Conservation (phyloP, 129 eudicot species). For the Chrysanthemum seticuspe region DNA sequence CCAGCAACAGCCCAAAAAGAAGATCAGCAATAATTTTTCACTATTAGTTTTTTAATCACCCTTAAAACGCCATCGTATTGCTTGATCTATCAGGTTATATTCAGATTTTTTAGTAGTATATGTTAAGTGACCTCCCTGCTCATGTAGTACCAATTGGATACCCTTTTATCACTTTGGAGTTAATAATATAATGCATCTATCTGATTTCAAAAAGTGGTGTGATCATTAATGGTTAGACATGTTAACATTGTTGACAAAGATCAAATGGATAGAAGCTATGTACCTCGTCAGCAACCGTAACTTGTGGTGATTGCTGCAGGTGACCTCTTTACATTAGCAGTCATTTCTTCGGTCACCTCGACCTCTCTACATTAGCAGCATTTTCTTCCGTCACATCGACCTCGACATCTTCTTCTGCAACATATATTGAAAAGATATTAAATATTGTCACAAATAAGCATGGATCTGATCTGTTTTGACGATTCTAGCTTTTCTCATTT, state of each 20-base stretch:
- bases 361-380: neutral
- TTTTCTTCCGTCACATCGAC: too few species aligned
- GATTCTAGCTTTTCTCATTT: neutral
- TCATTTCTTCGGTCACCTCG: neutral
- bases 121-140: neutral
- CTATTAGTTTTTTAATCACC: too few species aligned
- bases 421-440: neutral
- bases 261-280: neutral
- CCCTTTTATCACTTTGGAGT: neutral
- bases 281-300: constrained; percentile 20
- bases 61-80: too few species aligned
- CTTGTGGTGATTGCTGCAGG: constrained; percentile 16
- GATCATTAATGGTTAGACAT: neutral
- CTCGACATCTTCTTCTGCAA: constrained; percentile 12
- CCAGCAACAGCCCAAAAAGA: too few species aligned
- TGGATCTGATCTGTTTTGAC: neutral
- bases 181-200: neutral
- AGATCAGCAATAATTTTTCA: too few species aligned
- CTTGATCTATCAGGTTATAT: too few species aligned
- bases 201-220: neutral
- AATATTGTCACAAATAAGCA: neutral
- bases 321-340: constrained; percentile 7
- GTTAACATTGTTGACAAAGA: neutral
- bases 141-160: neutral
- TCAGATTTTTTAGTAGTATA: too few species aligned